Evolutionary conservation across 2,329 filamentous ascomycete species (phyloP), one percentile per base, ranked within the genome.

Genomic region (Leptographium galeiforme): DNA sequence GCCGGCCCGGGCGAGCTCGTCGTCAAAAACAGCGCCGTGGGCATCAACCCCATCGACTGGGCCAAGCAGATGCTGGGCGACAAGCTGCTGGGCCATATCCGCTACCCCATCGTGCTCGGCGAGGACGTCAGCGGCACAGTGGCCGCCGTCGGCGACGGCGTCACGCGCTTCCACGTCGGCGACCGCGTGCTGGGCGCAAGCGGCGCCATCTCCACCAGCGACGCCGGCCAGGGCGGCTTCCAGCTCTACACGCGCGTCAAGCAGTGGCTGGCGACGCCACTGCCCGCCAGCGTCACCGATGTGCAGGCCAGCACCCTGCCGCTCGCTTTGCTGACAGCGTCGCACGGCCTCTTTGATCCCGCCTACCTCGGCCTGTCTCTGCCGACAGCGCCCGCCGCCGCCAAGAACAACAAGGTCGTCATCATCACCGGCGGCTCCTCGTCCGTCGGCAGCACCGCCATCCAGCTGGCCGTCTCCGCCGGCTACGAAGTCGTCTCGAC

Each of bases 401-500:
- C 8, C 8, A 19, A 14, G 18, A 45, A 30, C 6, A 30, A 30
- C 12, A 30, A 30, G 10, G 43, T 45, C 6, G 16, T 75, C 0
- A 61, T 78, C 18, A 62, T 77, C 18, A 77, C 72, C 38, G 74
- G 74, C 39, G 76, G 73, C 4, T 69, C 72, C 2, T 68, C 68
- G 12, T 68, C 65, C 48, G 71, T 75, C 2, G 72, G 72, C 4
- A 64, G 66, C 57, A 69, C 67, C 48, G 70, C 68, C 4, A 66
- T 74, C 5, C 72, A 75, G 56, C 66, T 75, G 4, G 68, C 69
- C 16, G 58, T 62, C 2, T 65, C 66, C 1, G 66, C 69, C 6
- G 72, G 72, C 4, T 72, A 69, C 53, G 63, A 69, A 25, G 72
- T 76, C 10, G 54, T 73, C 12, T 61, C 67, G 6, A 72, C 69